These are phyloP conservation scores for Rhynchosporium secalis DNA, from an alignment of 2,329 filamentous ascomycete genomes.

Conservation along the genomic window DNA sequence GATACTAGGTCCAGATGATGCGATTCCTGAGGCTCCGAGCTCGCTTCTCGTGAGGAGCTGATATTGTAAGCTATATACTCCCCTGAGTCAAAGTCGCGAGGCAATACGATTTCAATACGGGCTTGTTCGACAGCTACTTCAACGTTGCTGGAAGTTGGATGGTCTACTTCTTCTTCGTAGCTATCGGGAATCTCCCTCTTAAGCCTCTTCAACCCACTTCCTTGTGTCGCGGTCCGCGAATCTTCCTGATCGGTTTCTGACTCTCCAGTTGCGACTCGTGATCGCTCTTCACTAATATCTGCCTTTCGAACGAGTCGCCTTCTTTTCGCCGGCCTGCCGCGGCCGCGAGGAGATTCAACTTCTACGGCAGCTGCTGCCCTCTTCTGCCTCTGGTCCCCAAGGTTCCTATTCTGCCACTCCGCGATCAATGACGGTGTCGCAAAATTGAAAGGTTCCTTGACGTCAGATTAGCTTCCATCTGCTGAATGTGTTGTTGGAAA, in stretches of 20 bases:
- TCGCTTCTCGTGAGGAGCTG: neutral
- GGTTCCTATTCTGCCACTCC: constrained; percentile 16
- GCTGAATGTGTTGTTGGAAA: neutral
- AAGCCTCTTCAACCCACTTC: neutral
- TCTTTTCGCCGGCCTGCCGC: constrained; percentile 27
- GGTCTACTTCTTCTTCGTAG: constrained; percentile 30
- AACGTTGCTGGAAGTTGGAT: neutral
- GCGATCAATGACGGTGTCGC: neutral
- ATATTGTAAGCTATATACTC: constrained; percentile 11
- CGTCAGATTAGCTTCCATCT: neutral
- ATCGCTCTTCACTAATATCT: neutral
- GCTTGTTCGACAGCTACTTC: neutral
- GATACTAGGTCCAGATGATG: neutral
- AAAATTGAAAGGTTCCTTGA: constrained; percentile 15
- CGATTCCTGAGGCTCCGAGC: neutral
- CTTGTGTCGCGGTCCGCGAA: constrained; percentile 22
- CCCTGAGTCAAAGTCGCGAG: constrained; percentile 25
- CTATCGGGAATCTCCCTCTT: constrained; percentile 33
- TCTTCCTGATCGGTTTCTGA: constrained; percentile 15
- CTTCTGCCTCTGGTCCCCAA: no score
- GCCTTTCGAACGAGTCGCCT: constrained; percentile 13
- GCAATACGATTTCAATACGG: constrained; percentile 23
- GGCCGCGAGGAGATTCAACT: constrained; percentile 18
- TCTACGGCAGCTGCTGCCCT: neutral
- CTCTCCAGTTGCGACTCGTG: neutral